These are phyloP conservation scores for Parietichytrium sp. DNA, from an alignment of 108 stramenopile species.

Conservation along the genomic window DNA sequence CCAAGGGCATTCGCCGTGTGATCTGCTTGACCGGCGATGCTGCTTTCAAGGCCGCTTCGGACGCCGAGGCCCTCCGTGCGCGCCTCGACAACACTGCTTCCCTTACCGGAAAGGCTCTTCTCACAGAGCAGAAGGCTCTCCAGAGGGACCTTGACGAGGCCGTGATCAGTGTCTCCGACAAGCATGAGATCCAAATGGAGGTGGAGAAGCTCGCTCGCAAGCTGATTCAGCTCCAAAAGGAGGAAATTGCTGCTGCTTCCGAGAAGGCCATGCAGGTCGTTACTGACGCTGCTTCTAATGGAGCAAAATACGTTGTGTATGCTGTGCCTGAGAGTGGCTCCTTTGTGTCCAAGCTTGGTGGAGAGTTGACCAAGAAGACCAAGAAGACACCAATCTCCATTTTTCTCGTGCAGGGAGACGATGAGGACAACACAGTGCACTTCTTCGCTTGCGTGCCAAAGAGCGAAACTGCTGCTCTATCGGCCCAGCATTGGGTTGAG, in stretches of 20 bases:
- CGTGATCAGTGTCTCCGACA: constrained; percentile 4
- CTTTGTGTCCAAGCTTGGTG: background rate
- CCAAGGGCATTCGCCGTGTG: constrained; percentile 97
- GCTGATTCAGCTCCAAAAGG: constrained; percentile 18
- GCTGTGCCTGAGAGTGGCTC: background rate
- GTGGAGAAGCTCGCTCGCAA: background rate
- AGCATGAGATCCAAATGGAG: background rate
- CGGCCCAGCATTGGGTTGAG: background rate
- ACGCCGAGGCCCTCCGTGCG: constrained; percentile 69
- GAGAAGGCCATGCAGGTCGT: background rate
- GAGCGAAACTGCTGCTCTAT: background rate
- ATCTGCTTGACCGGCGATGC: constrained; percentile 81
- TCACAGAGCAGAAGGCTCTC: background rate
- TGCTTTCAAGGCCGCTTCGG: constrained; percentile 74
- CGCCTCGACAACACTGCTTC: constrained; percentile 56
- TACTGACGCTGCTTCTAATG: background rate
- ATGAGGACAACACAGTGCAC: background rate
- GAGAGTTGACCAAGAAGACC: constrained; percentile 15
- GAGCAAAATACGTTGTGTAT: background rate
- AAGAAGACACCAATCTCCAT: constrained; percentile 13
- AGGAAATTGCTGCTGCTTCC: too few species aligned
- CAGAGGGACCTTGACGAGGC: background rate
- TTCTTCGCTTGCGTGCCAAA: constrained; percentile 18
- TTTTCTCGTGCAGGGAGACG: background rate
- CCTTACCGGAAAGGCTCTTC: background rate